A percentile compares a stretch with the other conserved stretches of the same genome.
phyloP scores from a whole-genome alignment of 257 asterid genomes.

The Gardenia jasminoides region DNA sequence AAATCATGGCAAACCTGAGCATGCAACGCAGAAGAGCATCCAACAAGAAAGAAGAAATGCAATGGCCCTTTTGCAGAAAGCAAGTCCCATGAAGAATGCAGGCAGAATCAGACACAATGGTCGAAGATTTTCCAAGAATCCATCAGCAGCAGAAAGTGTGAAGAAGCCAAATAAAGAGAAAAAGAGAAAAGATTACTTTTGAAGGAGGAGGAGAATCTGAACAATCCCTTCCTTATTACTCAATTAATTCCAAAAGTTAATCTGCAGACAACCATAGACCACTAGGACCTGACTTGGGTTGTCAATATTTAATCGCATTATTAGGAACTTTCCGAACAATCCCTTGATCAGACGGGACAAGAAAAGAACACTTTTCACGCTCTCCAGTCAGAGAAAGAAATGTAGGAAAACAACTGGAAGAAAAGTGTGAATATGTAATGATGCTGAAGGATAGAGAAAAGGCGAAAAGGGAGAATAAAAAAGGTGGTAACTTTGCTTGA shows the following conservation, averaged over 20 bases:
- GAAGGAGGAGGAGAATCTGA: conserved; percentile 21
- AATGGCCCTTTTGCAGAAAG: conserved; percentile 45
- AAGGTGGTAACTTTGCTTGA: conserved; percentile 18
- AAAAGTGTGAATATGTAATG: conserved; percentile 10
- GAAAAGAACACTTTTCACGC: conserved; percentile 24
- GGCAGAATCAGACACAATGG: conserved; percentile 27
- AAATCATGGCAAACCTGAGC: conserved; percentile 42
- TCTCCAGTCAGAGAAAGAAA: conserved; percentile 8
- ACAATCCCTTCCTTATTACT: conserved; percentile 45
- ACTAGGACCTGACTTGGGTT: conserved; percentile 20
- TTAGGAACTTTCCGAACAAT: conserved; percentile 21
- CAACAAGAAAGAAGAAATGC: conserved; percentile 45
- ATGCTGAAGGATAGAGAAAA: neutral
- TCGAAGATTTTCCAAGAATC: conserved; percentile 20
- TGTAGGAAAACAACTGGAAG: too few species aligned
- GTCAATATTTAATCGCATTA: conserved; percentile 22
- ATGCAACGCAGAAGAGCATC: conserved; percentile 44
- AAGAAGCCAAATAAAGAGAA: conserved; percentile 2
- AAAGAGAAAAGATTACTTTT: neutral
- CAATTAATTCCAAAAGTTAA: conserved; percentile 33
- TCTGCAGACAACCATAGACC: conserved; percentile 16
- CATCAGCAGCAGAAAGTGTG: conserved; percentile 20
- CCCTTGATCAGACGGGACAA: conserved; percentile 21
- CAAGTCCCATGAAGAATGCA: conserved; percentile 46
- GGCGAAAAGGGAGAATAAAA: neutral